Evolutionary conservation across 257 asterid genomes (phyloP).

Genomic region (Coffea eugenioides): DNA sequence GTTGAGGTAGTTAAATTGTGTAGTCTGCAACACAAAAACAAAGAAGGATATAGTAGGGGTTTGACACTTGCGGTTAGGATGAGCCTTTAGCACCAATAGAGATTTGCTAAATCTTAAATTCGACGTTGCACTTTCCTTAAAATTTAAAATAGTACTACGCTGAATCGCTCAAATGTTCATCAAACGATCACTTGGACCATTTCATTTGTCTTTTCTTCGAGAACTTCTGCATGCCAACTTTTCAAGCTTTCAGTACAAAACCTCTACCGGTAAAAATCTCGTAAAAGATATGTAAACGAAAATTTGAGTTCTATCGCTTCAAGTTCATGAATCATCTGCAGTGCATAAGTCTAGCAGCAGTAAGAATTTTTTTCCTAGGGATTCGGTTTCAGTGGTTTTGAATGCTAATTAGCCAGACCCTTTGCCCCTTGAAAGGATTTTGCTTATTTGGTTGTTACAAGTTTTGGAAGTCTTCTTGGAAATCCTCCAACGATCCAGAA

Average conservation of each 20-base stretch:
- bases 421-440: too few species aligned
- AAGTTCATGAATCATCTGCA: neutral
- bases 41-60: constrained; percentile 18
- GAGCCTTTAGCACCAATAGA: constrained; percentile 24
- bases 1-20: constrained; percentile 48
- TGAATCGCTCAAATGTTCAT: constrained; percentile 16
- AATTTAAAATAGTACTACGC: neutral
- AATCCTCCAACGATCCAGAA: neutral
- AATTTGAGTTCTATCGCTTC: neutral
- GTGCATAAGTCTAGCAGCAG: neutral
- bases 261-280: too few species aligned
- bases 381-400: neutral
- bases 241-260: neutral
- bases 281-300: too few species aligned
- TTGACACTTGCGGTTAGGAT: constrained; percentile 29
- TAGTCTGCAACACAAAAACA: constrained; percentile 29
- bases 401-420: neutral
- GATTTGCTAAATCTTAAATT: constrained; percentile 52
- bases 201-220: neutral
- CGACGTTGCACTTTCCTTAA: constrained; percentile 6
- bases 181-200: constrained; percentile 1
- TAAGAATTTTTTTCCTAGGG: neutral
- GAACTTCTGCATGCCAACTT: neutral
- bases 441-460: neutral
- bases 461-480: neutral